Evolutionary conservation across 2,329 filamentous ascomycete species (phyloP), one percentile per base, ranked within the genome.

Genomic region (Delphinella strobiligena): DNA sequence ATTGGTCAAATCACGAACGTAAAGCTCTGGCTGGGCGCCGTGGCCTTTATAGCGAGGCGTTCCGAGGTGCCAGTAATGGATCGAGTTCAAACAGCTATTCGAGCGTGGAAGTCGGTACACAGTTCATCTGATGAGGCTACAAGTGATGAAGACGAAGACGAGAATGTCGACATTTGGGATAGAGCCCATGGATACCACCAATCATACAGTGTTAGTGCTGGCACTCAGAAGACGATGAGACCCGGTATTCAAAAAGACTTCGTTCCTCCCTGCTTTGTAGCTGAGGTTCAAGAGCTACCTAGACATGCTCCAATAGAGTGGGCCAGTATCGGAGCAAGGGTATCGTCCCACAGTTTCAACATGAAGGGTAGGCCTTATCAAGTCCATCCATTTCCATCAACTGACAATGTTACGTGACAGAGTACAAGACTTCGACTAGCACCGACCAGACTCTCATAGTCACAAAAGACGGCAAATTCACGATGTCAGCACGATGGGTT

Each of bases 261-360:
- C 11, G 31, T 44, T 2, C 80, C 87, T 1, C 80, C 80, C 0
- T 71, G 88, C 50, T 81, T 91, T 54, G 72, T 80, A 0, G 80
- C 78, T 1, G 78, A 91, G 53, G 82, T 95, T 1, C 71, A 79
- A 32, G 74, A 78, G 47, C 68, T 98, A 10, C 91, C 91, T 1
- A 74, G 84, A 15, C 68, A 65, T 12, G 80, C 81, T 19, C 68
- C 69, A 29, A 75, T 95, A 9, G 91, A 98, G 63, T 98, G 89
- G 88, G 49, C 39, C 2, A 41, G 38, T 32, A 35, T 35, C 19
- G 45, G 42, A 4, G 16, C 38, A 22, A 32, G 16, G 19, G 11
- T 8, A 3, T 36, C 9, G 3, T 24, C n/a, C 3, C 27, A 27
- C 14, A 12, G 7, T 29, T 10, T 43, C 1, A 33, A 22, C 30